Evolutionary conservation across 2,329 filamentous ascomycete species (phyloP), one percentile per base, ranked within the genome.

Genomic region (Aspergillus thermomutatus): DNA sequence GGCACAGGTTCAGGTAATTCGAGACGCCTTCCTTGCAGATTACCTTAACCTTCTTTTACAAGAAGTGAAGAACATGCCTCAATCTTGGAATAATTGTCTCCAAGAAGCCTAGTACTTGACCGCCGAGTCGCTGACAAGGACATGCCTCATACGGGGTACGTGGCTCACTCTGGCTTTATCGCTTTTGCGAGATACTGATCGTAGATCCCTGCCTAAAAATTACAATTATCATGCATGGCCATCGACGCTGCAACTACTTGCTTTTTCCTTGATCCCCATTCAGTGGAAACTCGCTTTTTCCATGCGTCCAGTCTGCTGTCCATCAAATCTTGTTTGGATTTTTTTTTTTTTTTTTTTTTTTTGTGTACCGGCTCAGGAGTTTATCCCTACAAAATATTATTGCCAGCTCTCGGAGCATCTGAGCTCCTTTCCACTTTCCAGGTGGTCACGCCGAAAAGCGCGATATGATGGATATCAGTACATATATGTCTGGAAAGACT

Each of bases 281-380:
- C 53, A 52, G 59, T 64, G 61, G 63, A 57, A 43, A 41, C 59
- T 54, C 55, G 55, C 62, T 45, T 51, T 54, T 59, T 58, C 51
- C 52, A 57, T 64, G 59, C 60, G 50, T 48, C 43, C 52, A 60
- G 61, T 63, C 57, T 53, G 59, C 48, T 59, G 54, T 53, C 43
- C 48, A 49, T 31, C 41, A 43, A 57, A 27, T 50, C 49, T 47
- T 40, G 34, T 59, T 52, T 46, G 34, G 23, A 21, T 46, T 23
- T n/a, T n/a, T n/a, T n/a, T n/a, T n/a, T n/a, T n/a, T n/a, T n/a
- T n/a, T n/a, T n/a, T n/a, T n/a, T n/a, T n/a, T n/a, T n/a, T n/a
- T 9, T 21, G 43, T 46, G 14, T 46, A 21, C 23, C 23, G 21
- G 7, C 23, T 26, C 1, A 2, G 21, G 21, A 26, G 21, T 11